A percentile compares a stretch with the other conserved stretches of the same genome.
phyloP scores from a whole-genome alignment of 495 filamentous ascomycete genomes.

The Penicillium daleae region DNA sequence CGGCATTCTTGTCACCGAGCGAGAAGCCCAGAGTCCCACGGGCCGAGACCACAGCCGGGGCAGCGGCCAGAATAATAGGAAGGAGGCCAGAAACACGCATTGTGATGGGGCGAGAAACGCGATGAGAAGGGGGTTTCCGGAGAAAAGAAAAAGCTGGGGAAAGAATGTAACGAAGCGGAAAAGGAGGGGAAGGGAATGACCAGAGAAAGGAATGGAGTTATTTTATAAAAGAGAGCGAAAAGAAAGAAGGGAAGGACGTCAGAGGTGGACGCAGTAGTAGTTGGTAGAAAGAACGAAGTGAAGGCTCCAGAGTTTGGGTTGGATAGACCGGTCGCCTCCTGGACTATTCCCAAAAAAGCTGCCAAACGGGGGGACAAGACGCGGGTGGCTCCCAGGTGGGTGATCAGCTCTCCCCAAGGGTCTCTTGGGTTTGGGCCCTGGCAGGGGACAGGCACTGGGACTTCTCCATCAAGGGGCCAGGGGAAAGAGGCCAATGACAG shows the following conservation, averaged over 20 bases:
- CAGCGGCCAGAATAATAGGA: constrained; percentile 44
- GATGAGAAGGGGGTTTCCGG: constrained; percentile 11
- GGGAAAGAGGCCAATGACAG: constrained; percentile 3
- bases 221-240: background rate
- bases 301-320: constrained; percentile 11
- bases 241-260: constrained; percentile 14
- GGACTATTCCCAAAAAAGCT: constrained; percentile 13
- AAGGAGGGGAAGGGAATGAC: background rate
- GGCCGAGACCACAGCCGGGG: constrained; percentile 46
- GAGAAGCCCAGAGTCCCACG: constrained; percentile 55
- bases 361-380: constrained; percentile 6
- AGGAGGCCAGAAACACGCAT: constrained; percentile 52
- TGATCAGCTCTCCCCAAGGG: constrained; percentile 8
- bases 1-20: constrained; percentile 52
- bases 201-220: constrained; percentile 1
- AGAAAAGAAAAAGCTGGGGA: constrained; percentile 9
- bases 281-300: constrained; percentile 11
- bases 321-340: constrained; percentile 11
- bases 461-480: constrained; percentile 6
- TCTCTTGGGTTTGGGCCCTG: constrained; percentile 17
- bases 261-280: constrained; percentile 10
- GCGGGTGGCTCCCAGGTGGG: constrained; percentile 4
- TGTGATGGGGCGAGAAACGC: constrained; percentile 23
- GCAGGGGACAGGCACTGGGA: constrained; percentile 4
- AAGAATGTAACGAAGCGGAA: constrained; percentile 1